Evolutionary conservation across 768 basidiomycete genomes (phyloP), one percentile per base, ranked within the genome.

Genomic region (Podaxis sp.): DNA sequence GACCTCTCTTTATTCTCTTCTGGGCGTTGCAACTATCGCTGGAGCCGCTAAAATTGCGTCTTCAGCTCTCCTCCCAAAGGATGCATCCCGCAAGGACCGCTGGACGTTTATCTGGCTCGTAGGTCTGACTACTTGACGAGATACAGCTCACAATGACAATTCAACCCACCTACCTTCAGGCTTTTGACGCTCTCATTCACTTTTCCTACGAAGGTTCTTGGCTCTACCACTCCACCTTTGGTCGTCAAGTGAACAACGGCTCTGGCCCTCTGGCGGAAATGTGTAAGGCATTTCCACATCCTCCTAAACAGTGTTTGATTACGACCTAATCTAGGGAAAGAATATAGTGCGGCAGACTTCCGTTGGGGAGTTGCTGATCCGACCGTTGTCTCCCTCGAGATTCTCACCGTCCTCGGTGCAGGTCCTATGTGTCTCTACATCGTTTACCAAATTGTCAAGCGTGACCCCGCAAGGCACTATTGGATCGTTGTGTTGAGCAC

Each of bases 351-450:
- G 2, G 93, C 92, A 4, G 93, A 95, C 70, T 82, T 84, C 59
- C 86, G 93, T 46, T 95, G 93, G 93, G 93, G 91, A 13, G 70
- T 81, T 49, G 78, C 91, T 0, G 93, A 95, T 69, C 84, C 90
- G 1, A 89, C 88, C 1, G 81, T 94, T 56, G 90, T 95, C 50
- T 87, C 91, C 5, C 84, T 95, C 37, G 93, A 95, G 72, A 73
- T 94, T 60, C 78, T 95, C 65, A 95, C 93, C 5, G 93, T 95
- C 11, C 80, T 94, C 37, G 87, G 87, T 15, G 89, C 84, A 17
- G 93, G 87, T 0, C 89, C 91, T 0, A 70, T 95, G 59, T 89
- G 88, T 70, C 87, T 82, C 72, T 90, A 87, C 64, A 85, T 92
- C 67, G 77, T 90, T 44, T 82, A 83, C 64, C 86, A 87, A 70